These are phyloP conservation scores for Cladophialophora bantiana DNA, from an alignment of 2,329 filamentous ascomycete species.

Conservation along the genomic window DNA sequence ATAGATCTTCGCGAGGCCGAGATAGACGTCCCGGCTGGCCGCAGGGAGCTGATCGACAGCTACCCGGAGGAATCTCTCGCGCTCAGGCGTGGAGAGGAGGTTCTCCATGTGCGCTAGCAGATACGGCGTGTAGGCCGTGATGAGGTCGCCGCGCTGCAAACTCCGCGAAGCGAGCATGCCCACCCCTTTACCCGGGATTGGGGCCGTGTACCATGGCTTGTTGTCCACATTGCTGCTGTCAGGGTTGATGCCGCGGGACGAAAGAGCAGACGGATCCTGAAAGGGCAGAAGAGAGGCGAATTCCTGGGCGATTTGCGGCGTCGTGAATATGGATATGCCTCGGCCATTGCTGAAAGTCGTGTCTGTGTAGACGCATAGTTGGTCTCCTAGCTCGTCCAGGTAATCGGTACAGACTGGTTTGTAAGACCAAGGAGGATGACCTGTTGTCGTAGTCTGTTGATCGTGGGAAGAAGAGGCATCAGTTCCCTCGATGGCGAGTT, in stretches of 20 bases:
- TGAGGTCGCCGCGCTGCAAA: conserved; percentile 29
- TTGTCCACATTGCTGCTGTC: background rate
- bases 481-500: background rate
- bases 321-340: conserved; percentile 37
- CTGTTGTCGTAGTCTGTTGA: background rate
- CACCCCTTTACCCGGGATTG: conserved; percentile 29
- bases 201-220: conserved; percentile 23
- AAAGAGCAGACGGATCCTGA: conserved; percentile 25
- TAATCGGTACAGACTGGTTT: conserved; percentile 31
- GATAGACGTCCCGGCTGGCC: conserved; percentile 23
- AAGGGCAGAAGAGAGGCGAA: conserved; percentile 26
- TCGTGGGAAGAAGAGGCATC: background rate
- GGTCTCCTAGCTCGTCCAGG: conserved; percentile 22
- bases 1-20: conserved; percentile 32
- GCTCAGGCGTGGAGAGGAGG: conserved; percentile 23
- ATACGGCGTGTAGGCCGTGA: conserved; percentile 32
- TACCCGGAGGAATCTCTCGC: conserved; percentile 31
- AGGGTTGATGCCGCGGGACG: conserved; percentile 24
- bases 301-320: conserved; percentile 29
- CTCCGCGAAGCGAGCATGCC: conserved; percentile 31
- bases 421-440: conserved; percentile 24
- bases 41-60: conserved; percentile 33
- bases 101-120: conserved; percentile 36
- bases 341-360: conserved; percentile 32
- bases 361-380: conserved; percentile 35